These are phyloP conservation scores for Gyrodon lividus DNA, from an alignment of 768 basidiomycete species.

Conservation along the genomic window DNA sequence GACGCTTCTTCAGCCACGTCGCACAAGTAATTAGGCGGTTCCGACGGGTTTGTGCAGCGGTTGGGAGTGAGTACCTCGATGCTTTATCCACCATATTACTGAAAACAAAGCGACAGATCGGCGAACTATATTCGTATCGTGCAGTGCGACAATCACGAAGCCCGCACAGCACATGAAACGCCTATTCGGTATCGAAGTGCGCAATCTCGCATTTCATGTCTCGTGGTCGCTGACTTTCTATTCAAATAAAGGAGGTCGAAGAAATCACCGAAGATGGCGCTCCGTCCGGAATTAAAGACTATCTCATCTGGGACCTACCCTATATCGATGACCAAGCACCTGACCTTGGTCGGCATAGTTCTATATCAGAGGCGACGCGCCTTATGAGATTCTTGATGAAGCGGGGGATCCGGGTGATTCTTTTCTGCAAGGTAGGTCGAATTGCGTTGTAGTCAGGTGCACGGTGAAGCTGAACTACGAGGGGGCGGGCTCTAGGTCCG, in stretches of 20 bases:
- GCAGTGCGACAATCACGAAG: constrained; percentile 84
- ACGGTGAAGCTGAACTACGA: background rate
- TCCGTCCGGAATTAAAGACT: constrained; percentile 78
- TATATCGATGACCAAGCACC: constrained; percentile 54
- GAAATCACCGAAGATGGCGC: constrained; percentile 79
- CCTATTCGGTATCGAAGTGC: constrained; percentile 64
- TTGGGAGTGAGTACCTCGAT: constrained; percentile 59
- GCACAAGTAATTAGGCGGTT: constrained; percentile 77
- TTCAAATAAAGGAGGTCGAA: constrained; percentile 46
- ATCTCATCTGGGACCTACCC: constrained; percentile 74
- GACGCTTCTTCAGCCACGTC: constrained; percentile 56
- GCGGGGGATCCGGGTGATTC: constrained; percentile 72
- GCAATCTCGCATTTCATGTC: background rate
- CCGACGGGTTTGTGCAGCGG: constrained; percentile 68
- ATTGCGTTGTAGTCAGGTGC: background rate
- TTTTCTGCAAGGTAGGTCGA: constrained; percentile 77
- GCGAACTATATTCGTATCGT: constrained; percentile 68
- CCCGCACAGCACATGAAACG: constrained; percentile 73
- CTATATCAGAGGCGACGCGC: constrained; percentile 65
- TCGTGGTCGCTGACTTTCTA: background rate
- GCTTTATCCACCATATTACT: background rate
- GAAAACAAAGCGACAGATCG: constrained; percentile 37
- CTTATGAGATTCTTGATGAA: constrained; percentile 84
- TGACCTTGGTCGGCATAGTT: constrained; percentile 51
- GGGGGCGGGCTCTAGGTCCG: constrained; percentile 50